phyloP scores from a whole-genome alignment of 139 green algal species.

The Pseudopediastrum boryanum region DNA sequence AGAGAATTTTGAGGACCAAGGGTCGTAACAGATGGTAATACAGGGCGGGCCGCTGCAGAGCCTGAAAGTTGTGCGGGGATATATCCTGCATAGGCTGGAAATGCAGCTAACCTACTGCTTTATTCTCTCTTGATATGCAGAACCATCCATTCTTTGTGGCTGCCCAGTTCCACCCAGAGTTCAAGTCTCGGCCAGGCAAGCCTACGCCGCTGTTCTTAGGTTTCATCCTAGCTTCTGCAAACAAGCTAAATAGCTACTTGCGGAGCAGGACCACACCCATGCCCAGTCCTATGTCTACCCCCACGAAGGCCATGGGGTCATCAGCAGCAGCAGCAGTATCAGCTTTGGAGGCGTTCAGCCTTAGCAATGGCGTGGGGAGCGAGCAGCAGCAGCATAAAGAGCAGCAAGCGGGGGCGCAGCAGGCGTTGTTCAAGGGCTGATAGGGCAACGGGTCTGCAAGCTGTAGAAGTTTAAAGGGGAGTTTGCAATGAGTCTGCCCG shows the following conservation, averaged over 20 bases:
- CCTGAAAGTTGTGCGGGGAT: too few species aligned
- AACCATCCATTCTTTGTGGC: background rate
- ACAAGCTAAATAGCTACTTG: conserved; percentile 28
- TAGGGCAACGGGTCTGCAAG: too few species aligned
- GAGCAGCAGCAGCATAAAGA: conserved; percentile 7
- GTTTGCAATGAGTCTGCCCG: too few species aligned
- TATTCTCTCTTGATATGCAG: background rate
- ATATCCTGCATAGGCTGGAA: too few species aligned
- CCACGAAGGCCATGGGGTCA: conserved; percentile 30
- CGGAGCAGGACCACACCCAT: conserved; percentile 26
- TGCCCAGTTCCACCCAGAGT: conserved; percentile 88
- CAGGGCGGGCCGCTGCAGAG: too few species aligned
- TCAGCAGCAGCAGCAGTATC: background rate
- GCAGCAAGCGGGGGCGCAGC: background rate
- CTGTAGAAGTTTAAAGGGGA: too few species aligned
- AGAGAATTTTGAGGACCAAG: too few species aligned
- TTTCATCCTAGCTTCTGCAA: conserved; percentile 79
- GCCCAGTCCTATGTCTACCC: conserved; percentile 26
- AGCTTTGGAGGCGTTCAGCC: conserved; percentile 5
- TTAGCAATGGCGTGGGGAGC: background rate
- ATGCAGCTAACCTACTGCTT: too few species aligned
- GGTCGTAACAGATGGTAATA: too few species aligned
- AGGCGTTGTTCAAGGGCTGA: conserved; percentile 18
- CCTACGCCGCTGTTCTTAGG: conserved; percentile 89
- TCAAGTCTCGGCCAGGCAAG: conserved; percentile 78